Evolutionary conservation across 176 grass and related monocot genomes (phyloP), one percentile per base, ranked within the genome.

Genomic region (Stipa capillata): DNA sequence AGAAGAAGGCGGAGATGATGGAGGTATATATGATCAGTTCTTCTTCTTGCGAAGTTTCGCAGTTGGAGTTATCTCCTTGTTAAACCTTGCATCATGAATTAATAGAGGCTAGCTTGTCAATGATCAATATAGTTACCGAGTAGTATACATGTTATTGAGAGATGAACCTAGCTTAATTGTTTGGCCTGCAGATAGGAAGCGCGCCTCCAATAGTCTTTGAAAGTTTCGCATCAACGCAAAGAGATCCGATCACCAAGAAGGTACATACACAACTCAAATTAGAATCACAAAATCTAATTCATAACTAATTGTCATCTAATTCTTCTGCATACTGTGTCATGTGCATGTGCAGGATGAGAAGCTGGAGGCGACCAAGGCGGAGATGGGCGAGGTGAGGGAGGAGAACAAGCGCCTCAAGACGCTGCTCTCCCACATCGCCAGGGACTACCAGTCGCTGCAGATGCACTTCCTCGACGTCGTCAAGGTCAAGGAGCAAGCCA

Each of bases 361-460:
- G 71, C 78, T 93, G 2, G 78, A 93, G 56, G 73, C 73, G 23
- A 84, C 91, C 12, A 87, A 75, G 81, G 84, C 67, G 48, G 91
- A 93, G 79, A 90, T 93, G 73, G 85, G 84, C n/a, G 78, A 87
- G 50, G 85, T 90, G 68, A 85, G 78, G 79, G 68, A 90, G 85
- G 87, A 93, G 85, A 93, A 93, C 59, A 78, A 93, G 73, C 85
- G 81, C 14, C 85, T 93, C 51, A 93, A 90, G 78, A 44, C 73
- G 67, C 33, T 79, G 63, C 84, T 90, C 61, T 59, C 82, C 23
- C 70, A 68, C 54, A 85, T 90, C 65, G 58, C 71, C 24, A 75
- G 69, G 57, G 84, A 90, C 53, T 93, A 93, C 91, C 66, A 93
- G 59, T 87, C 84, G 39, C 91, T 93, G 23, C 90, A 83, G 47